A percentile compares a stretch with the other conserved stretches of the same genome.
phyloP scores from a whole-genome alignment of 2,329 filamentous ascomycete species.

The Botrytis deweyae region DNA sequence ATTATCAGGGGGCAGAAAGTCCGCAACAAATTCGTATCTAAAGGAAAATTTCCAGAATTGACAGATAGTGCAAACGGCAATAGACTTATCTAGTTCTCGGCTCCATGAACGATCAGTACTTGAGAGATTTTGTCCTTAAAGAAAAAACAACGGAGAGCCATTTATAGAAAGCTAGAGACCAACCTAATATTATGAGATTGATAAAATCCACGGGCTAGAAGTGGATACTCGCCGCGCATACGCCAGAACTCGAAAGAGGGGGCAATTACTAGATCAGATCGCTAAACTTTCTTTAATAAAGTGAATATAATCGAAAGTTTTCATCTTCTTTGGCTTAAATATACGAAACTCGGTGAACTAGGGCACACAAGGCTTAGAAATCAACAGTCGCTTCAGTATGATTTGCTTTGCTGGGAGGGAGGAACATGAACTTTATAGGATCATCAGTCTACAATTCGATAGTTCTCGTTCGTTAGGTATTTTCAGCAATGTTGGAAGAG shows the following conservation, averaged over 20 bases:
- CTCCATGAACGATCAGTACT: no score
- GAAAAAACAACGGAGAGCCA: not conserved
- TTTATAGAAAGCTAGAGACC: not conserved
- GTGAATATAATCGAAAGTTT: not conserved
- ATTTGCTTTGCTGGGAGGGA: no score
- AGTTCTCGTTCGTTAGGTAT: not conserved
- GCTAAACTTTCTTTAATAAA: rapidly evolving
- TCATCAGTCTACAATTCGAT: no score
- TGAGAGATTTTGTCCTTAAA: no score
- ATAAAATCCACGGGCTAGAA: not conserved
- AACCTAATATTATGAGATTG: no score
- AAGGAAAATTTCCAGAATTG: not conserved
- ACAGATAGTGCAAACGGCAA: not conserved
- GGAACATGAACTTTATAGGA: no score
- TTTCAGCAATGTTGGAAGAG: not conserved
- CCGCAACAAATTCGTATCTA: not conserved
- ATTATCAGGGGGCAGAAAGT: not conserved
- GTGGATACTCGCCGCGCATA: not conserved
- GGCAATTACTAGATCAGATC: not conserved
- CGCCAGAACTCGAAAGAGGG: not conserved
- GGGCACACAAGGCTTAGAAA: no score
- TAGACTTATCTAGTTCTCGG: no score
- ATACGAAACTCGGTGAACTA: not conserved
- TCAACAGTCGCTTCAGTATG: no score
- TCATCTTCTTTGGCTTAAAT: not conserved